These are phyloP conservation scores for Andrographis paniculata DNA, from an alignment of 305 asterid species.

Conservation along the genomic window DNA sequence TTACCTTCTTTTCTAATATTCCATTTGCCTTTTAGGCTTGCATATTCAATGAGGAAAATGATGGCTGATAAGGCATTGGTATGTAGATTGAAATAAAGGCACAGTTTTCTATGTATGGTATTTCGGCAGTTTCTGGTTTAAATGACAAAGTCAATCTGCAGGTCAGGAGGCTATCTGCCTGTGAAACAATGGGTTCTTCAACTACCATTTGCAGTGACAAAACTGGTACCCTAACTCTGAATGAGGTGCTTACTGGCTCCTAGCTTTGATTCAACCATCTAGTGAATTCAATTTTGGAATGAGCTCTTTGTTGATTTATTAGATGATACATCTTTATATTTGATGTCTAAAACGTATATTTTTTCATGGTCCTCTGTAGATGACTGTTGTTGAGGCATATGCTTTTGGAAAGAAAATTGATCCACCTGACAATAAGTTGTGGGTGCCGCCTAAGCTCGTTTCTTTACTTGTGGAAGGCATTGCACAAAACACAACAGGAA, in stretches of 20 bases:
- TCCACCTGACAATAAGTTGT: conserved; percentile 48
- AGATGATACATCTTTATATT: conserved; percentile 10
- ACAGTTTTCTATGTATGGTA: conserved; percentile 6
- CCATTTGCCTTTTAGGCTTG: conserved; percentile 65
- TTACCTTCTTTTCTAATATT: conserved; percentile 12
- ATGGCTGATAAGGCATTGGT: conserved; percentile 99
- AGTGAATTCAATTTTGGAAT: not conserved
- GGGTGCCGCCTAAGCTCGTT: conserved; percentile 38
- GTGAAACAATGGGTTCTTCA: conserved; percentile 99
- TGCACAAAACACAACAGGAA: conserved; percentile 89
- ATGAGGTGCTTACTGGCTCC: conserved; percentile 45
- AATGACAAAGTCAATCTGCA: conserved; percentile 25
- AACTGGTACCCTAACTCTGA: conserved; percentile 92
- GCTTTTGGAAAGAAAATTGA: conserved; percentile 54
- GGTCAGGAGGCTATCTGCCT: conserved; percentile 98
- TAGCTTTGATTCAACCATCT: conserved; percentile 16
- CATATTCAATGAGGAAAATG: conserved; percentile 98
- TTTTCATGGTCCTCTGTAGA: conserved; percentile 31
- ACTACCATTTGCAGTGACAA: conserved; percentile 97
- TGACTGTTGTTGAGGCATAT: conserved; percentile 83
- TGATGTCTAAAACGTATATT: conserved; percentile 10
- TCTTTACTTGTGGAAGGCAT: conserved; percentile 75
- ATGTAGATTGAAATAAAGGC: conserved; percentile 22
- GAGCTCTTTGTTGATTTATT: conserved; percentile 11
- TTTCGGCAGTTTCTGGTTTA: conserved; percentile 5